These are phyloP conservation scores for Tuber magnatum DNA, from an alignment of 495 filamentous ascomycete genomes.

Conservation along the genomic window DNA sequence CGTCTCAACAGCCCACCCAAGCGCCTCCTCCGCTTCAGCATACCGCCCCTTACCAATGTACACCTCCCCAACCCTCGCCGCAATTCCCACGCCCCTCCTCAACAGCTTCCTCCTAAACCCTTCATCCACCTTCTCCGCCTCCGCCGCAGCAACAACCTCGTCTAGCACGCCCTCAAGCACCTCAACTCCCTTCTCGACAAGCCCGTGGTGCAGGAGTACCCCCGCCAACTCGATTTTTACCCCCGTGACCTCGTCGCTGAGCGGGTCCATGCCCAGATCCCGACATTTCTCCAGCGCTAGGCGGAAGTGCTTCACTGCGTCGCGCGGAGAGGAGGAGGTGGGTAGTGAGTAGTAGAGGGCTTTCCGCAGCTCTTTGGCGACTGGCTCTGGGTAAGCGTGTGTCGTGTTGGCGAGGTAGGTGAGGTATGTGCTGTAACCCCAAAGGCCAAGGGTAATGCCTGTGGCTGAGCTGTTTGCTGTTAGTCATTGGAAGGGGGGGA, in stretches of 20 bases:
- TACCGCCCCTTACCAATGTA: conserved; percentile 57
- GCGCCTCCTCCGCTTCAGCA: conserved; percentile 61
- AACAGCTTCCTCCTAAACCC: conserved; percentile 59
- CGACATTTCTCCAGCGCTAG: conserved; percentile 63
- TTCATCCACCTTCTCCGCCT: conserved; percentile 43
- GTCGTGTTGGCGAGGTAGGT: conserved; percentile 46
- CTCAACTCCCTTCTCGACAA: conserved; percentile 58
- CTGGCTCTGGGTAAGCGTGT: conserved; percentile 68
- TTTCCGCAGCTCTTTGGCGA: conserved; percentile 72
- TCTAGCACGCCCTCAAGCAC: conserved; percentile 65
- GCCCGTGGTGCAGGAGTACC: conserved; percentile 66
- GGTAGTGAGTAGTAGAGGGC: conserved; percentile 80
- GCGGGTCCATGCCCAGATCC: conserved; percentile 71
- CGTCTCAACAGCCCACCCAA: conserved; percentile 79
- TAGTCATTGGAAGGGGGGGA: too few relatives aligned
- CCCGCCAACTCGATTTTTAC: conserved; percentile 73
- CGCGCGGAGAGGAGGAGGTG: conserved; percentile 52
- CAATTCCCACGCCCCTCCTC: conserved; percentile 63
- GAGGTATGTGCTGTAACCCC: conserved; percentile 26
- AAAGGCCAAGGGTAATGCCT: conserved; percentile 17
- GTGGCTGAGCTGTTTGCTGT: conserved; percentile 15
- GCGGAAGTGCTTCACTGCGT: conserved; percentile 73
- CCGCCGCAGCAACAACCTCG: conserved; percentile 49
- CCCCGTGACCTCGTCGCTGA: conserved; percentile 80
- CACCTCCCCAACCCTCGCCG: conserved; percentile 73